A percentile compares a stretch with the other conserved stretches of the same genome.
Evolutionary conservation across 2,329 filamentous ascomycete species (phyloP).

Genomic region (Aspergillus ibericus): DNA sequence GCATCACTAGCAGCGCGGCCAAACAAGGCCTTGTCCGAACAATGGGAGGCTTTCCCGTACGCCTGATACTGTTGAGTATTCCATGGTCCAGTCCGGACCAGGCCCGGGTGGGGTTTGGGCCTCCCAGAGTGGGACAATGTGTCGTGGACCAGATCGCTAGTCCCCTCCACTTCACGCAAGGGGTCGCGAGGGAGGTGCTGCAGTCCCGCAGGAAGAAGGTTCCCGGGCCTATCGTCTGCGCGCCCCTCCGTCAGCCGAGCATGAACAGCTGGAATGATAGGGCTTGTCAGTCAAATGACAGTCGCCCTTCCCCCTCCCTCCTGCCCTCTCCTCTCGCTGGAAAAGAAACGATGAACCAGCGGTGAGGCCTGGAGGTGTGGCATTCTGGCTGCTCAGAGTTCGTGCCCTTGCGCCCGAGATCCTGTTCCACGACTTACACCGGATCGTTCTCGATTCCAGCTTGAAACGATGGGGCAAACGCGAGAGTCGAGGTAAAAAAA

Average conservation of each 20-base stretch:
- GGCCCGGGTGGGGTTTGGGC: conserved; percentile 14
- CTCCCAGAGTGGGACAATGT: conserved; percentile 14
- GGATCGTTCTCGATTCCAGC: background rate
- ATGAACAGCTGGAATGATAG: conserved; percentile 19
- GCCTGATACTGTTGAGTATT: conserved; percentile 16
- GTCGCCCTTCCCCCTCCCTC: conserved; percentile 5
- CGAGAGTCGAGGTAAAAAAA: background rate
- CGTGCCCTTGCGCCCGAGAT: conserved; percentile 6
- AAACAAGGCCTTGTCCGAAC: conserved; percentile 4
- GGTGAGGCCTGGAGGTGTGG: conserved; percentile 17
- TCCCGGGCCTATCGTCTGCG: conserved; percentile 23
- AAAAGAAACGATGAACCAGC: conserved; percentile 13
- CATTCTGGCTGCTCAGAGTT: background rate
- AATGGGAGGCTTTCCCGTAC: conserved; percentile 8
- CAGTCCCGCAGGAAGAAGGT: conserved; percentile 20
- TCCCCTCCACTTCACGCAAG: conserved; percentile 23
- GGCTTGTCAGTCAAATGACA: conserved; percentile 18
- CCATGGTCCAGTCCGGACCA: conserved; percentile 11
- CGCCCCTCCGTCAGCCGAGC: conserved; percentile 18
- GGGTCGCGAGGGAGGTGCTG: conserved; percentile 19
- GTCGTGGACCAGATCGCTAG: conserved; percentile 12
- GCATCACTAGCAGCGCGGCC: background rate
- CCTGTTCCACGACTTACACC: conserved; percentile 2
- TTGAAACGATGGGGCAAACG: background rate
- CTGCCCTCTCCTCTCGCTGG: background rate